A percentile compares a stretch with the other conserved stretches of the same genome.
Evolutionary conservation across 352 stramenopile genomes (phyloP).

Genomic region (Pythium grandisporangium): DNA sequence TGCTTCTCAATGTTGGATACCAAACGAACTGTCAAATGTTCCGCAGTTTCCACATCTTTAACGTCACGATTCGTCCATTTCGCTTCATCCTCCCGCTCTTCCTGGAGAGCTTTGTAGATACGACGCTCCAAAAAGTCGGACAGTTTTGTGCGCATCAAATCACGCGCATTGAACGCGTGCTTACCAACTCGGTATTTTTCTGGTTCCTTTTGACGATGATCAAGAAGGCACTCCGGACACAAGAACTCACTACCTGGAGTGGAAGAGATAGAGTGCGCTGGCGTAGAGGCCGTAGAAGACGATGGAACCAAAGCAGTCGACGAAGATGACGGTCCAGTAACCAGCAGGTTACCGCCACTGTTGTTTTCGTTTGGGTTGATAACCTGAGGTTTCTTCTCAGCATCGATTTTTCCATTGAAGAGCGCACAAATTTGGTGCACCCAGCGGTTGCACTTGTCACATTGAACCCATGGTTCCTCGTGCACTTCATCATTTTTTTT

Average conservation of each 20-base stretch:
- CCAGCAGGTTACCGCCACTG: conserved; percentile 9
- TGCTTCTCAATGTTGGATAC: conserved; percentile 96
- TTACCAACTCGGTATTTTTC: conserved; percentile 75
- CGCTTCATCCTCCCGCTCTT: conserved; percentile 81
- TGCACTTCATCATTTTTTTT: conserved; percentile 88
- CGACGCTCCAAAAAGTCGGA: conserved; percentile 92
- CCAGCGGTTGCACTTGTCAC: conserved; percentile 97
- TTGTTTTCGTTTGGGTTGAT: conserved; percentile 49
- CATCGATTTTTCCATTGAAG: conserved; percentile 98
- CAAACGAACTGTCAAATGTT: conserved; percentile 90
- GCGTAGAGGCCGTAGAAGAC: no score
- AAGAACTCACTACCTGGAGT: conserved; percentile 80
- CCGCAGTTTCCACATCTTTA: conserved; percentile 87
- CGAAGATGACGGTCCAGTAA: conserved; percentile 7
- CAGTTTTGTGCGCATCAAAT: conserved; percentile 92
- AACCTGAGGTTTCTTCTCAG: conserved; percentile 73
- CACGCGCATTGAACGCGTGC: conserved; percentile 90
- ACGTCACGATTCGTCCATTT: conserved; percentile 74
- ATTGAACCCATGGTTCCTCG: conserved; percentile 97
- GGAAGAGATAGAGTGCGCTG: conserved; percentile 73
- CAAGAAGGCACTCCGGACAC: conserved; percentile 93
- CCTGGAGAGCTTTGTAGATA: conserved; percentile 83
- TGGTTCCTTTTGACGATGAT: conserved; percentile 77
- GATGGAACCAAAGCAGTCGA: no score
- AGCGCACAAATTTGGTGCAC: conserved; percentile 99